A percentile compares a stretch with the other conserved stretches of the same genome.
These are phyloP conservation scores for Trypanosoma melophagium DNA, from an alignment of 208 protist genomes.

Conservation along the genomic window DNA sequence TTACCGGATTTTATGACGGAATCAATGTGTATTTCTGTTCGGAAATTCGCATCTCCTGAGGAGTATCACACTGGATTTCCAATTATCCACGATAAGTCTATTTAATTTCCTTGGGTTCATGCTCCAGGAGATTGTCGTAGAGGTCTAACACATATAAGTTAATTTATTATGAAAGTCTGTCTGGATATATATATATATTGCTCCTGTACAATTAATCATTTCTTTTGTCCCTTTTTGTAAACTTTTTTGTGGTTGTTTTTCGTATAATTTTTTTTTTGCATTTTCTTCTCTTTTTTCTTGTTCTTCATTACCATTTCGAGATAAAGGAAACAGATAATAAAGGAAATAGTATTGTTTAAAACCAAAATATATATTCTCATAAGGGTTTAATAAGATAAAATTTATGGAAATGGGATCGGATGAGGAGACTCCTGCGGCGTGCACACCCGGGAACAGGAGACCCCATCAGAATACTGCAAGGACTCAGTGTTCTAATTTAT, in stretches of 20 bases:
- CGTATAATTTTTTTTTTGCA: neutral
- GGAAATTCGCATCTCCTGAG: slow-evolving; percentile 17
- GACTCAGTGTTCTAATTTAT: neutral
- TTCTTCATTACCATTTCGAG: neutral
- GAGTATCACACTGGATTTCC: slow-evolving; percentile 12
- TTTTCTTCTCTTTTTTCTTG: neutral
- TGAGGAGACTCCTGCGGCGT: slow-evolving; percentile 28
- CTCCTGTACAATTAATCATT: no score
- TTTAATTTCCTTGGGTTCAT: slow-evolving; percentile 3
- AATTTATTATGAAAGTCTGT: neutral
- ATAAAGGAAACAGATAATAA: neutral
- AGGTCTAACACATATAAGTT: no score
- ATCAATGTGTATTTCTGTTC: slow-evolving; percentile 15
- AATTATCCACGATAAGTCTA: slow-evolving; percentile 9
- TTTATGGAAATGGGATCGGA: slow-evolving; percentile 24
- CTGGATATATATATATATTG: no score
- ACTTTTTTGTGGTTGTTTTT: neutral
- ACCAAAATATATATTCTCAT: no score
- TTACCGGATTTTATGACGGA: slow-evolving; percentile 31
- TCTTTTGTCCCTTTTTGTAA: neutral
- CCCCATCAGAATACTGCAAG: neutral
- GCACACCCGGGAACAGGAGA: neutral
- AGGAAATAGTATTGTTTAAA: neutral
- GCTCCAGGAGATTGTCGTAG: no score
- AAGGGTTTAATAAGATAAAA: neutral